Conservation (phyloP, 2,329 filamentous ascomycete genomes). For the Exophiala spinifera region DNA sequence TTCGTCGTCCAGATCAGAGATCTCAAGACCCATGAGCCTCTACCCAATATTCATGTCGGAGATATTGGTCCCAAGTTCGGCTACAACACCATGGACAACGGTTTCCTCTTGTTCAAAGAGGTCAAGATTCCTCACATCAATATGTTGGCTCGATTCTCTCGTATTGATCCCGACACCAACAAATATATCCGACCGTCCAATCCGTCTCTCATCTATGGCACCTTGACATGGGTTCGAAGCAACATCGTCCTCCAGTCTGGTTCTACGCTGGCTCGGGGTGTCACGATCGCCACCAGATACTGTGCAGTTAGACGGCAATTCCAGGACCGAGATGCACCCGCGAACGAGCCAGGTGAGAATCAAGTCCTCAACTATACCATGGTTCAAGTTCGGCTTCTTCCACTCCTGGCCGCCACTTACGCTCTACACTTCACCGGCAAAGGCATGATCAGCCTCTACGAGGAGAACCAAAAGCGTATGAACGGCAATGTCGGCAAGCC, state of each 20-base stretch:
- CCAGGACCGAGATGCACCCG: slow-evolving; percentile 66
- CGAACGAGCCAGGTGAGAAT: slow-evolving; percentile 60
- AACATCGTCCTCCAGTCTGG: slow-evolving; percentile 72
- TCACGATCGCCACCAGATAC: slow-evolving; percentile 75
- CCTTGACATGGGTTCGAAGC: slow-evolving; percentile 70
- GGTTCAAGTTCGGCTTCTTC: slow-evolving; percentile 71
- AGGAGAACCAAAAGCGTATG: slow-evolving; percentile 70
- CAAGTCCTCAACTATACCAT: slow-evolving; percentile 78
- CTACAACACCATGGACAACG: slow-evolving; percentile 80
- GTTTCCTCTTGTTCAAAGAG: slow-evolving; percentile 73
- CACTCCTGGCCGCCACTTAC: slow-evolving; percentile 69
- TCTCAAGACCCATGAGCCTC: slow-evolving; percentile 64
- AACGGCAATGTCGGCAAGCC: slow-evolving; percentile 43
- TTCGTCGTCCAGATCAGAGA: slow-evolving; percentile 75
- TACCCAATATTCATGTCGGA: slow-evolving; percentile 69
- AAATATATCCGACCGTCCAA: slow-evolving; percentile 66
- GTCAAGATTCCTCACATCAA: slow-evolving; percentile 71
- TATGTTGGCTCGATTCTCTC: slow-evolving; percentile 70
- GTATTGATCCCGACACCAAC: slow-evolving; percentile 64
- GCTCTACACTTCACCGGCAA: slow-evolving; percentile 77
- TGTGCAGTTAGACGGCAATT: slow-evolving; percentile 73
- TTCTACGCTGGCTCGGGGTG: slow-evolving; percentile 67
- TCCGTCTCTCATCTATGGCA: slow-evolving; percentile 69
- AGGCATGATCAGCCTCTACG: slow-evolving; percentile 70
- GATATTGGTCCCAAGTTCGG: slow-evolving; percentile 80